Base-by-base conservation (phyloP, 2,329 filamentous ascomycete species). In the Aspergillus sp. region DNA sequence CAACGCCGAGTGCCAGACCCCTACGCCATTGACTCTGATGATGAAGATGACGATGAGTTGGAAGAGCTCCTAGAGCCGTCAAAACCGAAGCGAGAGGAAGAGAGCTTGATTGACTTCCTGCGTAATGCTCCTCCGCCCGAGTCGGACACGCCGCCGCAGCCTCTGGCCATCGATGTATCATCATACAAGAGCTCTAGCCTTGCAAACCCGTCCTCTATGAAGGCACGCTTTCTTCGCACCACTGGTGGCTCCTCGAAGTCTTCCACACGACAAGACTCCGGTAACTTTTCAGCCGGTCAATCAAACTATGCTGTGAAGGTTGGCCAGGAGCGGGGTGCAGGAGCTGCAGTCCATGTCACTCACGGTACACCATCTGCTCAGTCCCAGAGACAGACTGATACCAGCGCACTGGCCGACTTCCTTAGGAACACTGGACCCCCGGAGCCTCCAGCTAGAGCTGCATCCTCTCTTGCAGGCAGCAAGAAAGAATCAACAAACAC, bases 1-100 rank as follows among this genome's bases (percentile, higher is more conserved):
- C 87, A 85, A 36, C 80, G 85, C 37, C 82, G 88, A 27, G 81
- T 90, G 40, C 86, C 81, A 44, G 93, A 98, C 58, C 93, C 91
- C 0, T 97, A 97, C 53, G 88, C 90, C n/a, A 88, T 97, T 50
- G 90, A 96, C 19, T 73, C 82, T 28, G 71, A 72, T 42, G 86
- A 83, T 55, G n/a, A n/a, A n/a, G 85, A 88, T 44, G 81, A 86
- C 42, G 83, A 83, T 5, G 74, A 83, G 7, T 77, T 80, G 10
- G 76, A 82, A 2, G 73, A 80, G 28, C 62, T 76, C 13, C 64
- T 74, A 30, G 48, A 52, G 39, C 40, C 57, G 10, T 46, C 57
- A n/a, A 62, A 66, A 42, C 62, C 61, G 7, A 52, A 58, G 34
- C 61, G 64, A n/a, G 57, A 70, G 13, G 69, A 74, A 51, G 72